Base-by-base conservation (phyloP, 257 asterid species). In the Prunella vulgaris region DNA sequence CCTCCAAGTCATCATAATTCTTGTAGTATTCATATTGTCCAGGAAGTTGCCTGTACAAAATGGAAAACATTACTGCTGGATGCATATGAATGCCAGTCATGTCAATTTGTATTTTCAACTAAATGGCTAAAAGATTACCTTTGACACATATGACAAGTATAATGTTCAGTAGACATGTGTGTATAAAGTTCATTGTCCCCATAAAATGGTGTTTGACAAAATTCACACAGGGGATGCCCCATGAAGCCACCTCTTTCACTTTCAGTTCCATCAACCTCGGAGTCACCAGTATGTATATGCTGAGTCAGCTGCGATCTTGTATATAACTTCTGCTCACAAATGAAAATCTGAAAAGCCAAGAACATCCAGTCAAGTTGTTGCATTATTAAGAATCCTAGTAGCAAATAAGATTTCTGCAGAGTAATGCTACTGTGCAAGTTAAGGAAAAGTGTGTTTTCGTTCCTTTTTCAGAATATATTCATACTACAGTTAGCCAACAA, bases 251-350 rank as follows among this genome's bases (percentile, higher is more conserved):
- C 97, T 77, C 97, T 83, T 75, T 94, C 97, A 81, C 95, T 91
- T 86, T 91, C 99, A 68, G 86, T 87, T 76, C 99, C 99, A 84
- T 94, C 99, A 72, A 90, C 99, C 84, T 89, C 93, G 15, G 97
- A 91, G 67, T 94, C 97, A 52, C 99, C 97, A 7, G 93, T 84
- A 74, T 76, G 74, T 61, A 69, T 86, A 80, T 94, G 99, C 74
- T 86, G 96, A 70, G 78, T 85, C 49, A 94, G 87, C 78, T 94
- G 97, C 54, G 92, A 79, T 79, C 92, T 89, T 5, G 92, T 83
- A 81, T 90, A 94, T 71, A 91, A 74, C 77, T 91, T 94, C 79
- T 94, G 99, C 83, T 94, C 99, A 76, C 97, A 94, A 61, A 94
- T 89, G 80, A 94, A 91, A 71, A 86, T 84, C 99, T 94, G 80